Evolutionary conservation across 2,329 filamentous ascomycete genomes (phyloP).

Genomic region (Diaporthe ampelina): DNA sequence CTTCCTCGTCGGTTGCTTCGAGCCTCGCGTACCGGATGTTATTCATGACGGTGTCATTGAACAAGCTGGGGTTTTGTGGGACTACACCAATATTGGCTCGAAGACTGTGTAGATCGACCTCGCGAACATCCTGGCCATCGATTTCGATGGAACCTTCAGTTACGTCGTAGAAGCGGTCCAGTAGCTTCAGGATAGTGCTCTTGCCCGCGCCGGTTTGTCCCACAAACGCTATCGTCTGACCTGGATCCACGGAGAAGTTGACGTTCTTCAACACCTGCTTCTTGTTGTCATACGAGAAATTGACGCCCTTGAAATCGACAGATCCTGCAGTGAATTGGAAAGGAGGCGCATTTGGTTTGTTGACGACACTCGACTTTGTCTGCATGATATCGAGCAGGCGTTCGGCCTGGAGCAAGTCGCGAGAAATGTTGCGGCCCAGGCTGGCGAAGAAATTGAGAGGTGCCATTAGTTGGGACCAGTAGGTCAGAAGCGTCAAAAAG

Average conservation of each 20-base stretch:
- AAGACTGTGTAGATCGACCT: slow-evolving; percentile 66
- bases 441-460: slow-evolving; percentile 79
- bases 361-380: slow-evolving; percentile 68
- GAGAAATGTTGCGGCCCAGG: slow-evolving; percentile 68
- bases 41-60: slow-evolving; percentile 71
- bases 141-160: slow-evolving; percentile 66
- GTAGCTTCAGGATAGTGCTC: slow-evolving; percentile 70
- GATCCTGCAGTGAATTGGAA: slow-evolving; percentile 66
- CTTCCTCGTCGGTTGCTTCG: slow-evolving; percentile 67
- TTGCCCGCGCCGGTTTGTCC: slow-evolving; percentile 73
- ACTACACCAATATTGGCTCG: slow-evolving; percentile 69
- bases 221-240: slow-evolving; percentile 60
- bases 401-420: slow-evolving; percentile 70
- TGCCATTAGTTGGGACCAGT: slow-evolving; percentile 80
- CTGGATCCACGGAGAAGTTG: slow-evolving; percentile 64
- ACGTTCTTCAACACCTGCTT: slow-evolving; percentile 70
- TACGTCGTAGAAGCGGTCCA: slow-evolving; percentile 72
- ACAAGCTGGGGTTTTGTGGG: slow-evolving; percentile 68
- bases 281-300: slow-evolving; percentile 72
- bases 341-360: slow-evolving; percentile 63
- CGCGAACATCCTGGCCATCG: slow-evolving; percentile 69
- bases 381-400: slow-evolving; percentile 70
- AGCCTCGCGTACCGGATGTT: slow-evolving; percentile 71
- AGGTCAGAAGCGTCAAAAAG: slow-evolving; percentile 79
- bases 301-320: slow-evolving; percentile 68